Base-by-base conservation (phyloP, 2,329 filamentous ascomycete genomes). In the Geosmithia morbida region DNA sequence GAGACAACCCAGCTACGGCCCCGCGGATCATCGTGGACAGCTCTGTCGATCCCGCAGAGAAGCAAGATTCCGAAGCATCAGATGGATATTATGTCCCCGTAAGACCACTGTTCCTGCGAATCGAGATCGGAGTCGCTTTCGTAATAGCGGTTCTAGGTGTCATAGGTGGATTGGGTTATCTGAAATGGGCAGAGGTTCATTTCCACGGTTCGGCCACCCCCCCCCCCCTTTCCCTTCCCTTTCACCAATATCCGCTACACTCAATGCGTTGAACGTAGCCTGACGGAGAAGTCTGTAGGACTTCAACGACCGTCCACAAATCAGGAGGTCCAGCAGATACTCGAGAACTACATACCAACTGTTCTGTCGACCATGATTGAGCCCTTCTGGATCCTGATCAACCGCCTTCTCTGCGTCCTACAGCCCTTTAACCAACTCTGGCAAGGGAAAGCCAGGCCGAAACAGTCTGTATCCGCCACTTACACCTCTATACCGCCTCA, bases 401-500 rank as follows among this genome's bases (percentile, higher is more conserved):
- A 77, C 41, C 64, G 77, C 0, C 47, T 73, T 0, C 52, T 78
- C 0, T 79, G 74, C 41, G 54, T 78, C 8, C 51, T 81, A 0
- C 70, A 77, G 29, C 77, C 77, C 0, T 71, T 77, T 17, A 63
- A 72, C 2, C 66, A 74, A 14, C 58, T 81, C 0, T 63, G 64
- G 18, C 49, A 53, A 5, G 68, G 72, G 0, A 55, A 52, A 2
- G 60, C 64, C 0, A 45, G 49, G 1, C 51, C 64, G 0, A 62
- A 65, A 0, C 56, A 61, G 0, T 66, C 72, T 0, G 50, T 75
- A 0, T 55, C 72, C 3, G 57, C 64, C 0, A 63, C 59, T 11
- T 82, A 81, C 47, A 71, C 66, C 0, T 73, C 75, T 0, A 49
- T 79, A 0, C 77, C 78, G 0, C 75, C 77, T 0, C 74, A 77